Conservation (phyloP, 768 basidiomycete genomes). For the Russula vinacea region DNA sequence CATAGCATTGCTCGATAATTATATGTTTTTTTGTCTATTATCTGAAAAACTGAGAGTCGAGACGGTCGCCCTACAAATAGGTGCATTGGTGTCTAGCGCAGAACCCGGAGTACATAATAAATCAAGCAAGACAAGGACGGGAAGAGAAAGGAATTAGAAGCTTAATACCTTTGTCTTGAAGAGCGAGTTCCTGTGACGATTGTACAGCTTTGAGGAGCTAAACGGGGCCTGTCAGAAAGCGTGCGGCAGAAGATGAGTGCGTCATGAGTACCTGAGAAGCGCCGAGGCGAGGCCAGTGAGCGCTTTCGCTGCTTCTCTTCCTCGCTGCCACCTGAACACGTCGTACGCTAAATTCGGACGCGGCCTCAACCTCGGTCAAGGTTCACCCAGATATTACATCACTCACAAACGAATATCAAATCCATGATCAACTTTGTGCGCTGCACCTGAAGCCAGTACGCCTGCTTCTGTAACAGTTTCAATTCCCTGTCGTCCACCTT, state of each 20-base stretch:
- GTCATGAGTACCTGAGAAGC: constrained; percentile 57
- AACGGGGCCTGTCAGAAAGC: constrained; percentile 20
- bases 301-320: constrained; percentile 57
- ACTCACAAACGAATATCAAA: constrained; percentile 80
- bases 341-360: constrained; percentile 58
- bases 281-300: constrained; percentile 67
- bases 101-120: neutral
- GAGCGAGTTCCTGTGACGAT: constrained; percentile 62
- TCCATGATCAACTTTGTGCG: constrained; percentile 77
- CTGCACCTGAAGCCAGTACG: constrained; percentile 71
- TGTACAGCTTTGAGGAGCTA: constrained; percentile 72
- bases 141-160: constrained; percentile 28
- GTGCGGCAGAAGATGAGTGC: constrained; percentile 21
- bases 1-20: constrained; percentile 5
- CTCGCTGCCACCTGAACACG: constrained; percentile 66
- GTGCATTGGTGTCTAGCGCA: constrained; percentile 1
- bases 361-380: constrained; percentile 11
- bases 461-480: constrained; percentile 60
- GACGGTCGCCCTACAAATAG: neutral
- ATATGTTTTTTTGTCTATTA: constrained; percentile 1
- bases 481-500: constrained; percentile 72
- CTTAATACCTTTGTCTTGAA: constrained; percentile 56
- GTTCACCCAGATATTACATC: constrained; percentile 22
- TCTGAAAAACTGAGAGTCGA: neutral
- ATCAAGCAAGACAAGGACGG: constrained; percentile 18